Base-by-base conservation (phyloP, 1,139 yeast species). In the Suhomyces anneliseae region DNA sequence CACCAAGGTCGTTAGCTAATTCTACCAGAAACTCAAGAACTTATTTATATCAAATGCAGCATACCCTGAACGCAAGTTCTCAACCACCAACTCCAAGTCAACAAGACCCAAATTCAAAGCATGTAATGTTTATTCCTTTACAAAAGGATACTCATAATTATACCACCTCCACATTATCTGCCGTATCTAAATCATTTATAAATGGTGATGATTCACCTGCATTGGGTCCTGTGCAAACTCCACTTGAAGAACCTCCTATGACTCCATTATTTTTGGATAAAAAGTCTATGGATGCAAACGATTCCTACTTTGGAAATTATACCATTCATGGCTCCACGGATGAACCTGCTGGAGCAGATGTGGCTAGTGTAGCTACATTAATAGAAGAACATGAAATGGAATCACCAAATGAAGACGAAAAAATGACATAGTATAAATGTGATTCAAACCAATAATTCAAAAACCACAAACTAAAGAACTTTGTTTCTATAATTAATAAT, bases 181-280 rank as follows among this genome's bases (percentile, higher is more conserved):
- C 39, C 45, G 39, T 41, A 32, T 49, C 48, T n/a, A 38, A 40
- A 9, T 48, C 51, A 6, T 46, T 50, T 4, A 49, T 49, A n/a
- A 54, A 54, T 24, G 76, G 74, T 1, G 57, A 59, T 45, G 59
- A 60, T 38, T 70, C 76, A 6, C 79, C 79, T 0, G 60, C 60
- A 4, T 57, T 75, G 38, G 62, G 62, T 29, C 80, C 80, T 0
- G 79, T 74, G 1, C 74, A 65, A 47, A 73, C 80, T 0, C 79
- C 79, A 1, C 54, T 60, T 11, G 79, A 72, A 46, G 79, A 73
- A 34, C 65, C 69, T 33, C 79, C 79, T 1, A 75, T 75, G 79
- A 75, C 80, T 2, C 80, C 80, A 2, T 62, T 75, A 47, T 65
- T 61, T 44, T 60, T 75, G 47, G 69, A 60, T 35, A 48, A 42